A percentile compares a stretch with the other conserved stretches of the same genome.
phyloP scores from a whole-genome alignment of 495 filamentous ascomycete species.

The Aspergillus hancockii region DNA sequence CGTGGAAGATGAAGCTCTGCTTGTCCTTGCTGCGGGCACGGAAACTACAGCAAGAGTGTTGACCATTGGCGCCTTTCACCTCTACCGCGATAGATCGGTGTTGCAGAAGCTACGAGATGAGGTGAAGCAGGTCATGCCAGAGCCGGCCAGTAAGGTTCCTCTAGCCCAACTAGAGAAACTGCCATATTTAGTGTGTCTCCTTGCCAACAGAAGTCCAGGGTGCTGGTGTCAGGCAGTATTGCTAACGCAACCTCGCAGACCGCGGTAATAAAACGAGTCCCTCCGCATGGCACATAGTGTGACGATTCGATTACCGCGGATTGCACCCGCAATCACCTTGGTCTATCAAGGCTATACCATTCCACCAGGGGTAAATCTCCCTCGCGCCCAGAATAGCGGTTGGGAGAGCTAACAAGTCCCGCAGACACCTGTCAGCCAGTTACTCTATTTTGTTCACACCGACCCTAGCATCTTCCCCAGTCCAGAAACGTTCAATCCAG shows the following conservation, averaged over 20 bases:
- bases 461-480: slow-evolving; percentile 43
- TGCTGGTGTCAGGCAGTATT: slow-evolving; percentile 30
- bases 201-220: background rate
- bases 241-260: slow-evolving; percentile 43
- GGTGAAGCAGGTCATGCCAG: slow-evolving; percentile 28
- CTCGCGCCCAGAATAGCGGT: slow-evolving; percentile 3
- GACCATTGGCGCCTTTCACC: slow-evolving; percentile 29
- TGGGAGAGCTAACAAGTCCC: slow-evolving; percentile 12
- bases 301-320: slow-evolving; percentile 32
- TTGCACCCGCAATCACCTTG: slow-evolving; percentile 31
- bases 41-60: slow-evolving; percentile 35
- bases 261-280: slow-evolving; percentile 23
- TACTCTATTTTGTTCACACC: slow-evolving; percentile 39
- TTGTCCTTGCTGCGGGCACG: slow-evolving; percentile 35
- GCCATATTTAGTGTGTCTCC: slow-evolving; percentile 41
- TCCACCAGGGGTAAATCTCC: slow-evolving; percentile 19
- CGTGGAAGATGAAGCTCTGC: slow-evolving; percentile 31
- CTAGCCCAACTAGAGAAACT: slow-evolving; percentile 41
- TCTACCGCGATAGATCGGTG: slow-evolving; percentile 25
- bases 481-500: slow-evolving; percentile 40
- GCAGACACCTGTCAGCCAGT: slow-evolving; percentile 43
- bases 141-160: slow-evolving; percentile 3
- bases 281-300: slow-evolving; percentile 7
- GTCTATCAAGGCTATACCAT: slow-evolving; percentile 31
- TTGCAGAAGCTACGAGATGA: slow-evolving; percentile 23